Evolutionary conservation across 2,329 filamentous ascomycete genomes (phyloP).

Genomic region (Colletotrichum neosansevieriae): DNA sequence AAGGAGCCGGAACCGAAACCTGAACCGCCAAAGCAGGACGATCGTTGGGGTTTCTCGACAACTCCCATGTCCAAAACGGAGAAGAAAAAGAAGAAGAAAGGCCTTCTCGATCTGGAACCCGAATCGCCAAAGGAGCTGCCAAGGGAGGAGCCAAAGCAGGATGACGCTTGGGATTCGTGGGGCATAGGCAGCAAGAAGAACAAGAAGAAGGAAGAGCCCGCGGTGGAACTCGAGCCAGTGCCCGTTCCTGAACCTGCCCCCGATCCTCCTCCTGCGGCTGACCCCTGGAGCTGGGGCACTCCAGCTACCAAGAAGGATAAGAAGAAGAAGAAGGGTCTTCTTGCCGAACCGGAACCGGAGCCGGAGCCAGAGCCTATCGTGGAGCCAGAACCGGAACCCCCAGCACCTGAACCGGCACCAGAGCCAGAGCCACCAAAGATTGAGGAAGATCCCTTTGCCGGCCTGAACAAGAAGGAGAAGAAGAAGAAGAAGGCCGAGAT

Average conservation of each 20-base stretch:
- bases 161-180: slow-evolving; percentile 43
- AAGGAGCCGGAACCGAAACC: slow-evolving; percentile 45
- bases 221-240: slow-evolving; percentile 38
- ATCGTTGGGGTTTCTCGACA: slow-evolving; percentile 42
- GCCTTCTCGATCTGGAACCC: slow-evolving; percentile 44
- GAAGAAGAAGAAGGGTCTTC: slow-evolving; percentile 56
- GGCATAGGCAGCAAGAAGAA: slow-evolving; percentile 59
- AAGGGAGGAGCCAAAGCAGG: slow-evolving; percentile 35
- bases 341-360: slow-evolving; percentile 42
- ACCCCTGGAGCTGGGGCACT: slow-evolving; percentile 51
- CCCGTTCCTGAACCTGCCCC: slow-evolving; percentile 42
- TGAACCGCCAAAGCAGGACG: slow-evolving; percentile 39
- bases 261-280: slow-evolving; percentile 48
- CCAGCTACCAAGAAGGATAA: slow-evolving; percentile 52
- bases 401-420: slow-evolving; percentile 25
- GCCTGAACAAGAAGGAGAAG: slow-evolving; percentile 47
- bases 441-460: slow-evolving; percentile 49
- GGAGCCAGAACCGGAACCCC: slow-evolving; percentile 43
- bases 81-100: slow-evolving; percentile 55
- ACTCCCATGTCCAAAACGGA: slow-evolving; percentile 50
- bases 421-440: slow-evolving; percentile 49
- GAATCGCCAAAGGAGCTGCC: slow-evolving; percentile 30
- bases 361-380: slow-evolving; percentile 29
- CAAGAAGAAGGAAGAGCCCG: slow-evolving; percentile 56
- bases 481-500: slow-evolving; percentile 46